Evolutionary conservation across 768 basidiomycete species (phyloP).

Genomic region (Flagelloscypha sp.): DNA sequence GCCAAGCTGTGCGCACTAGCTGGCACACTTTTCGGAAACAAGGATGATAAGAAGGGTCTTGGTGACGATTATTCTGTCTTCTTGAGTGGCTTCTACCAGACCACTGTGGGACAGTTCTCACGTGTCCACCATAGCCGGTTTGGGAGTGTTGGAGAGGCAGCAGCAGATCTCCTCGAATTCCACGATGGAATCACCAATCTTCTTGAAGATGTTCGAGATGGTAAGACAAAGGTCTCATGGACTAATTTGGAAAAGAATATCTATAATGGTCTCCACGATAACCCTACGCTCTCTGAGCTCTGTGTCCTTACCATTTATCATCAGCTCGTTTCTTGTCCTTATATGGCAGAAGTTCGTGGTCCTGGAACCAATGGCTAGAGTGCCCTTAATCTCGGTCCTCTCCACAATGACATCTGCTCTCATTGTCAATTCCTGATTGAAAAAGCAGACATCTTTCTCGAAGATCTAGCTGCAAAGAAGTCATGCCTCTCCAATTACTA

Average conservation of each 20-base stretch:
- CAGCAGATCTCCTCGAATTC: constrained; percentile 2
- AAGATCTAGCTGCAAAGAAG: constrained; percentile 1
- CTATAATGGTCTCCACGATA: constrained; percentile 12
- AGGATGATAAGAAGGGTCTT: constrained; percentile 6
- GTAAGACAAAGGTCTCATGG: constrained; percentile 16
- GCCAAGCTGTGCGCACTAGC: constrained; percentile 4
- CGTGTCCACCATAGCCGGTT: constrained; percentile 7
- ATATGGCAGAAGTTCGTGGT: constrained; percentile 11
- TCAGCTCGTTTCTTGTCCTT: constrained; percentile 12
- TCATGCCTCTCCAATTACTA: background rate
- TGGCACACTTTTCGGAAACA: constrained; percentile 6
- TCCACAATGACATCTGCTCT: constrained; percentile 9
- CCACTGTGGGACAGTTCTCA: constrained; percentile 1
- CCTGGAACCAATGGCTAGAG: constrained; percentile 7
- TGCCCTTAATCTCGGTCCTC: constrained; percentile 10
- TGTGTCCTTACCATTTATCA: constrained; percentile 12
- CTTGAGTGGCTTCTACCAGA: background rate
- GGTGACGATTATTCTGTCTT: constrained; percentile 5
- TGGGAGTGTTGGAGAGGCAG: constrained; percentile 6
- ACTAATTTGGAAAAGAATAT: constrained; percentile 15
- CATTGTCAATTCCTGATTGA: constrained; percentile 10
- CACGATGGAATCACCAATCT: too few species aligned
- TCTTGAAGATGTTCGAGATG: constrained; percentile 19
- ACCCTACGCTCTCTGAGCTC: constrained; percentile 15
- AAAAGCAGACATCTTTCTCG: constrained; percentile 11